Percentiles rank a stretch among this genome's conserved stretches.
Conservation (phyloP, 768 basidiomycete species). For the Inosperma sp. region DNA sequence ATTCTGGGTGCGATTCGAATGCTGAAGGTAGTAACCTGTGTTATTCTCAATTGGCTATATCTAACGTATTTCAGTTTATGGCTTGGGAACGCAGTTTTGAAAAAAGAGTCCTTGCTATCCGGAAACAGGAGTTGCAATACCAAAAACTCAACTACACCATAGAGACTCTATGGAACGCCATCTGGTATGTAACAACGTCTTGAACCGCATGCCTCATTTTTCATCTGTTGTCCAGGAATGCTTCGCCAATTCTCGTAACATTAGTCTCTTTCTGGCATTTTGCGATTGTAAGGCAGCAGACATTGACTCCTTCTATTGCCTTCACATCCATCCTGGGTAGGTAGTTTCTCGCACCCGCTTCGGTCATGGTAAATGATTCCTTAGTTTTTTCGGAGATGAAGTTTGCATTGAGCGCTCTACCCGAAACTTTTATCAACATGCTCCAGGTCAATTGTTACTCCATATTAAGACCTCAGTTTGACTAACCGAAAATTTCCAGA, state of each 20-base stretch:
- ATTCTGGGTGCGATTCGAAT: constrained; percentile 85
- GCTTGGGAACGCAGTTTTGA: constrained; percentile 92
- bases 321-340: constrained; percentile 54
- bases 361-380: too few relatives aligned
- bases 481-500: constrained; percentile 36
- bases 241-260: constrained; percentile 59
- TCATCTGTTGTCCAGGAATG: constrained; percentile 59
- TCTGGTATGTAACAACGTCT: constrained; percentile 31
- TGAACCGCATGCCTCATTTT: constrained; percentile 64
- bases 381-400: constrained; percentile 86
- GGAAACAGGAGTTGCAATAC: constrained; percentile 77
- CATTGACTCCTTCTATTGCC: constrained; percentile 77
- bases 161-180: constrained; percentile 54
- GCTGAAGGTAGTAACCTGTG: constrained; percentile 54
- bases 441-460: constrained; percentile 51
- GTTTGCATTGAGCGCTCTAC: constrained; percentile 81
- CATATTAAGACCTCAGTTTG: neutral
- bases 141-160: constrained; percentile 85
- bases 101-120: constrained; percentile 60
- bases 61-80: constrained; percentile 61
- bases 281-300: constrained; percentile 62
- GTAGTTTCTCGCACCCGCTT: neutral
- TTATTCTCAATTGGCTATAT: neutral
- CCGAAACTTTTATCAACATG: constrained; percentile 88
- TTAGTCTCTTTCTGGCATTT: constrained; percentile 67